Evolutionary conservation across 1,139 yeast genomes (phyloP).

Genomic region (Sugiyamaella neomexicana): DNA sequence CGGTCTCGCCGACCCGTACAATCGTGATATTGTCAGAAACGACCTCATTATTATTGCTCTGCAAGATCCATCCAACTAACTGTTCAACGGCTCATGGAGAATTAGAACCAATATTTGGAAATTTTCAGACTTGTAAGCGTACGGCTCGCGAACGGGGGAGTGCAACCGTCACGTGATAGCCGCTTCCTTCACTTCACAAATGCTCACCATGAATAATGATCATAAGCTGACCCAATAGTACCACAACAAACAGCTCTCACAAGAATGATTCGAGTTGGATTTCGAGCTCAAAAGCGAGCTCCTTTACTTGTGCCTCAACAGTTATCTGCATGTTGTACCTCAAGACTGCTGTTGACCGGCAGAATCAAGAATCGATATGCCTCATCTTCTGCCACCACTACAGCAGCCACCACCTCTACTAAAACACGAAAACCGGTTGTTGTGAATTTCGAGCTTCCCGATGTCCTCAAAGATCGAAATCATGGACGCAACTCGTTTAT

Average conservation of each 20-base stretch:
- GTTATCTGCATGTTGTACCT: background rate
- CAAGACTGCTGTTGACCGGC: background rate
- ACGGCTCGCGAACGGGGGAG: constrained; percentile 2
- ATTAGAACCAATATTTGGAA: constrained; percentile 1
- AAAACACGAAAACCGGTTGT: constrained; percentile 31
- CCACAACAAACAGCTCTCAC: too few species aligned
- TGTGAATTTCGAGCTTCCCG: constrained; percentile 46
- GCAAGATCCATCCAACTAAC: background rate
- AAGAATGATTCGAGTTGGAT: constrained; percentile 10
- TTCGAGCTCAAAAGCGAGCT: background rate
- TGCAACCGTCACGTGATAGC: background rate
- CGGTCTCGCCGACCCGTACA: background rate
- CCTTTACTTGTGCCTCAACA: background rate
- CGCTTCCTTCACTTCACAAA: too few species aligned
- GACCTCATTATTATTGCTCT: background rate
- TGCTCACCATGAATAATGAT: constrained; percentile 2
- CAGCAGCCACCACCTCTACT: background rate
- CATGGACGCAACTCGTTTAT: constrained; percentile 56
- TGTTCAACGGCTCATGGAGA: background rate
- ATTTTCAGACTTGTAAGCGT: constrained; percentile 1
- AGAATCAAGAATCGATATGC: background rate
- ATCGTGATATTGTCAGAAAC: background rate
- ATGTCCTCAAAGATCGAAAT: constrained; percentile 61
- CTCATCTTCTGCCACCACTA: background rate
- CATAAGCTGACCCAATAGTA: too few species aligned